Evolutionary conservation across 2,329 filamentous ascomycete genomes (phyloP), one percentile per base, ranked within the genome.

Genomic region (Fusarium zealandicum): DNA sequence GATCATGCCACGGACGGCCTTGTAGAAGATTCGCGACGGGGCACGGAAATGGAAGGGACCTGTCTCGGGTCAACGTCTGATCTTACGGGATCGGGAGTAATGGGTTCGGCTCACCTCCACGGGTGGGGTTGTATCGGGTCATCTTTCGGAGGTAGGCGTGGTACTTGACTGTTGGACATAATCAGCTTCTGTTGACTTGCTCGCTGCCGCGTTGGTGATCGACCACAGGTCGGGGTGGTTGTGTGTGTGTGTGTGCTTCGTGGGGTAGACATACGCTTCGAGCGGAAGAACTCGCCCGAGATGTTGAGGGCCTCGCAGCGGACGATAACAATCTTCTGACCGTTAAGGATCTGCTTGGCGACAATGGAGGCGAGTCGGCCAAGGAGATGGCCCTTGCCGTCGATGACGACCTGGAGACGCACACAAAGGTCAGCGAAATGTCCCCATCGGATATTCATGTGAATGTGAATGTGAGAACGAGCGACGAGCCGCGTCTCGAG

Each of bases 11-110:
- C 95, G 93, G 82, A 99, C 92, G 78, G 95, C 92, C 90, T 97
- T 96, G 90, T 97, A 99, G 90, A 99, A 96, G 86, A 99, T 97
- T 82, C 96, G 90, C 74, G 93, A 96, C 66, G 95, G 95, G 73
- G 93, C 92, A 79, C 95, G 95, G 92, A 97, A 98, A 84, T 99
- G 95, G 92, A 98, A 99, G 81, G 95, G 95, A 85, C 93, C 89
- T 92, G 73, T 57, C 51, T 49, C 56, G 46, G 58, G 63, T 72
- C 64, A 67, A 71, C 71, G 69, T 78, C 68, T 75, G 72, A 72
- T 62, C 49, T 65, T 54, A 42, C 33, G 52, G 11, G 27, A n/a
- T 30, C 11, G 33, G 43, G 38, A 45, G 54, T 32, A 51, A 57
- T 25, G 40, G 48, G 27, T 49, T 66, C 57, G 66, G 80, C 88